Base-by-base conservation (phyloP, 768 basidiomycete genomes). In the Clitopilus passeckerianus region DNA sequence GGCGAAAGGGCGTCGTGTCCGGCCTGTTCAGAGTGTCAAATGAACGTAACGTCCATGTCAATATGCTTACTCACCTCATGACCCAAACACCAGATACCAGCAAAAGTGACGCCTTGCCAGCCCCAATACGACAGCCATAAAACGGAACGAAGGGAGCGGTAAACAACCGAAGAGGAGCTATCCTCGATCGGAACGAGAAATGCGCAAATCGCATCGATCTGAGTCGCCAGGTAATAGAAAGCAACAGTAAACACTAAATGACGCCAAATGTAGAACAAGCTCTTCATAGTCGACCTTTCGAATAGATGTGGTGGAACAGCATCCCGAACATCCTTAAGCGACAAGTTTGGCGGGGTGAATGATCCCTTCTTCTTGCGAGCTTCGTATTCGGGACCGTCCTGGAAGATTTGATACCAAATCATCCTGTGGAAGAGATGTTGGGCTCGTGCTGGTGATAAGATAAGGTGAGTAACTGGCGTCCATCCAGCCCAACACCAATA, bases 71-170 rank as follows among this genome's bases (percentile, higher is more conserved):
- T 20, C 59, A 76, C 80, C 69, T 82, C 80, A 58, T 82, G 80
- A 77, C 78, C 77, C 59, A 79, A 64, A 64, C 73, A 75, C 77
- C 77, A 79, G 23, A 78, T 70, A 18, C 77, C 77, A 22, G 77
- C 77, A 59, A 79, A 75, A 3, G 71, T 63, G 18, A 79, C 66
- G 6, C 82, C 79, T 63, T 84, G 83, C 75, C 75, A 81, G 34
- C 74, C 73, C 80, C 81, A 82, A 60, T 82, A 84, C 2, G 71
- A 60, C 1, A 75, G 12, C 81, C 82, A 83, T 18, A 81, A 62
- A 10, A 60, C 10, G 14, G 62, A 60, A 15, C 72, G 63, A 2
- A 73, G 34, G 14, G 37, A 57, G 54, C 61, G 62, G 57, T 63
- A 59, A 59, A 60, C 53, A 55, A 50, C 30, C 57, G 57, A 41